Evolutionary conservation across 2,329 filamentous ascomycete genomes (phyloP).

Genomic region (Aureobasidium lini): DNA sequence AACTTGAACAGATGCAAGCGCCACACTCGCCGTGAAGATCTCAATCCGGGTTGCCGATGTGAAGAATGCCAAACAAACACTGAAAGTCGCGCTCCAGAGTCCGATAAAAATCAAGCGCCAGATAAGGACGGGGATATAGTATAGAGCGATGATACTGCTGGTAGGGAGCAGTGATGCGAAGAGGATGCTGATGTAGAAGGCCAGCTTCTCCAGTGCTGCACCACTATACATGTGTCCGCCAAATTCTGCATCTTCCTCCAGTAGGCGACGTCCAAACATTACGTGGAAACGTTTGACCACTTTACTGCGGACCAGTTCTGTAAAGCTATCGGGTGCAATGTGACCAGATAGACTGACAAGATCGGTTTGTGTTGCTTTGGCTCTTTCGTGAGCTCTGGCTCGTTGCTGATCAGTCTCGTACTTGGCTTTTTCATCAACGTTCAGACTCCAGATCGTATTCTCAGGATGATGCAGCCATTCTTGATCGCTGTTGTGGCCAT

Average conservation of each 20-base stretch:
- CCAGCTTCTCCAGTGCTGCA: background rate
- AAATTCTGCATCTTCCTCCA: slow-evolving; percentile 9
- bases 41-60: slow-evolving; percentile 21
- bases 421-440: slow-evolving; percentile 10
- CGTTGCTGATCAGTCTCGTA: slow-evolving; percentile 9
- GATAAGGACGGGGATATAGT: slow-evolving; percentile 18
- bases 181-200: slow-evolving; percentile 15
- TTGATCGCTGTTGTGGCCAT: slow-evolving; percentile 3
- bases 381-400: slow-evolving; percentile 8
- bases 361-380: slow-evolving; percentile 7
- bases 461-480: slow-evolving; percentile 20
- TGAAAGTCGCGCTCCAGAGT: slow-evolving; percentile 19
- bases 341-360: slow-evolving; percentile 4
- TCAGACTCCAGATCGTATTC: slow-evolving; percentile 19
- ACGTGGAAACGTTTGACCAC: background rate
- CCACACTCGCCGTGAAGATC: slow-evolving; percentile 21
- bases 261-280: background rate
- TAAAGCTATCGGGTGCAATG: background rate
- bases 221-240: slow-evolving; percentile 6
- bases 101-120: slow-evolving; percentile 20
- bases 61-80: slow-evolving; percentile 19
- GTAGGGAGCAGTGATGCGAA: slow-evolving; percentile 21
- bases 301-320: background rate
- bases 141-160: slow-evolving; percentile 21
- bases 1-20: slow-evolving; percentile 22